A percentile compares a stretch with the other conserved stretches of the same genome.
phyloP scores from a whole-genome alignment of 164 flowering plant species.

The Kalanchoe fedtschenkoi region DNA sequence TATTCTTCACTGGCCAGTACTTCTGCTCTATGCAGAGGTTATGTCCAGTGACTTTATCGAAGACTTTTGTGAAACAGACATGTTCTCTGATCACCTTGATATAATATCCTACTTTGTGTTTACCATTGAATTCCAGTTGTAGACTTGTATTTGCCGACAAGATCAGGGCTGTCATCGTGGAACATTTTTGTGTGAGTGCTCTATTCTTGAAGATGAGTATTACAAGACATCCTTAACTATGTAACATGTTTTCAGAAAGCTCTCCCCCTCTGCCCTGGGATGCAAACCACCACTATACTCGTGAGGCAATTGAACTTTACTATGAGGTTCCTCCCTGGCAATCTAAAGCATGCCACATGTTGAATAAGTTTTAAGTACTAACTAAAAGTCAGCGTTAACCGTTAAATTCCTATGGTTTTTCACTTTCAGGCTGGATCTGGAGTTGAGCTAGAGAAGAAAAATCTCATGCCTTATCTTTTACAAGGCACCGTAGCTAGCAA shows the following conservation, averaged over 20 bases:
- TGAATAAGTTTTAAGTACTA: not conserved
- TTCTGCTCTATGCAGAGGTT: slow-evolving; percentile 82
- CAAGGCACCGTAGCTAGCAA: slow-evolving; percentile 68
- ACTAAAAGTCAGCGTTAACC: too few relatives aligned
- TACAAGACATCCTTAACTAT: slow-evolving; percentile 57
- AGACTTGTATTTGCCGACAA: slow-evolving; percentile 57
- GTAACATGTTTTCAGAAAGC: slow-evolving; percentile 85
- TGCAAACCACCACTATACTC: slow-evolving; percentile 50
- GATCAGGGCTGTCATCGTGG: not conserved
- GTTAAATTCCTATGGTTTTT: slow-evolving; percentile 12
- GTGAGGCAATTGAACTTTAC: slow-evolving; percentile 67
- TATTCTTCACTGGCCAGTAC: slow-evolving; percentile 93
- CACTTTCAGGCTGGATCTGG: slow-evolving; percentile 62
- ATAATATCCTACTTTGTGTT: slow-evolving; percentile 51
- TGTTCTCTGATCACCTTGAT: slow-evolving; percentile 74
- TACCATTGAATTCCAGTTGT: not conserved
- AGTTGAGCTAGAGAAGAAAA: slow-evolving; percentile 36
- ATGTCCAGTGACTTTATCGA: slow-evolving; percentile 96
- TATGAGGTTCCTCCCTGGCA: slow-evolving; percentile 49
- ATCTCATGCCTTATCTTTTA: slow-evolving; percentile 38
- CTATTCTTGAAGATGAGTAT: not conserved
- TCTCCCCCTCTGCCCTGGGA: slow-evolving; percentile 84
- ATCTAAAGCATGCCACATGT: too few relatives aligned
- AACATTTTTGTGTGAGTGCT: not conserved
- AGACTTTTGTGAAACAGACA: slow-evolving; percentile 90